These are phyloP conservation scores for Phytophthora cryptogea DNA, from an alignment of 352 stramenopile species.

Conservation along the genomic window DNA sequence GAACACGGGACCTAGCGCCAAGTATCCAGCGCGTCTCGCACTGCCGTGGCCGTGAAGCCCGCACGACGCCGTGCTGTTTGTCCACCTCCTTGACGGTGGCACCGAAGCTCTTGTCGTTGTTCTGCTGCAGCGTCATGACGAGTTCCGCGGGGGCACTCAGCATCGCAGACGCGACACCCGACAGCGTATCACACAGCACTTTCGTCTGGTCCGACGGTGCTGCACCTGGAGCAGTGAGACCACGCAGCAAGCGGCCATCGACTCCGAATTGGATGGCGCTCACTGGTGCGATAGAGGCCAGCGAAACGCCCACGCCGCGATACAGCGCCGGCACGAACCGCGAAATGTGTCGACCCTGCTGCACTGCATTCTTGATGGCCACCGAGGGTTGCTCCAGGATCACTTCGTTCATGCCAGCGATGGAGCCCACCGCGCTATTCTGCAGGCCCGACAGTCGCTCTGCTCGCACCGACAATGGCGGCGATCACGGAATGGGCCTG, in stretches of 20 bases:
- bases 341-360: constrained; percentile 72
- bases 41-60: constrained; percentile 63
- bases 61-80: constrained; percentile 44
- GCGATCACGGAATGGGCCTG: no score
- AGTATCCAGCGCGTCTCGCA: constrained; percentile 74
- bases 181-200: constrained; percentile 64
- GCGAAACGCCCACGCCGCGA: constrained; percentile 76
- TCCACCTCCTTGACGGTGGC: constrained; percentile 65
- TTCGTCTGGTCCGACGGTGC: constrained; percentile 53
- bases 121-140: constrained; percentile 89
- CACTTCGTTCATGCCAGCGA: constrained; percentile 85
- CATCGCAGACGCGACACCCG: constrained; percentile 61
- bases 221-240: constrained; percentile 19
- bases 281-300: constrained; percentile 80
- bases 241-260: constrained; percentile 69
- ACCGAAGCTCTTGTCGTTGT: constrained; percentile 70
- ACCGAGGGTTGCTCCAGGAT: constrained; percentile 84
- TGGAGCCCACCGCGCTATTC: constrained; percentile 78
- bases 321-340: constrained; percentile 71
- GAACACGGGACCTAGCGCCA: constrained; percentile 77
- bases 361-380: constrained; percentile 85
- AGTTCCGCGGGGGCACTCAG: constrained; percentile 78
- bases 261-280: constrained; percentile 81
- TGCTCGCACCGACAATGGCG: constrained; percentile 49
- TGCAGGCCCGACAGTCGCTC: constrained; percentile 72